Evolutionary conservation across 192 early-diverging fungal species (phyloP).

Genomic region (Allomyces arbusculus): DNA sequence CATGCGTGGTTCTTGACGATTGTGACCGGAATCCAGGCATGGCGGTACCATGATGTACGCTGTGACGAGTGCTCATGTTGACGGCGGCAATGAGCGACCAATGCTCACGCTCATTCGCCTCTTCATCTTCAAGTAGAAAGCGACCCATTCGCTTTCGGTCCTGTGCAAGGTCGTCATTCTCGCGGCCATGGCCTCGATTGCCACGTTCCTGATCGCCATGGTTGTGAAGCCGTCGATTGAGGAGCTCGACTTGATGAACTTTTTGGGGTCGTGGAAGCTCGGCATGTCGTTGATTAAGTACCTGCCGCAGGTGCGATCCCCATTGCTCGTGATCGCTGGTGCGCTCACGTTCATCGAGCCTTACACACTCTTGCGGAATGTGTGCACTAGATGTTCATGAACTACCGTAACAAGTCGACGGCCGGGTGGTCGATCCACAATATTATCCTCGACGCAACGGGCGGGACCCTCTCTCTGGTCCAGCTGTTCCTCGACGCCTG

Average conservation of each 20-base stretch:
- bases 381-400: slow-evolving; percentile 36
- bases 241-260: slow-evolving; percentile 49
- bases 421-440: slow-evolving; percentile 79
- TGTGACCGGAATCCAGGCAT: slow-evolving; percentile 39
- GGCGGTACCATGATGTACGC: slow-evolving; percentile 27
- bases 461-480: slow-evolving; percentile 50
- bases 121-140: too few species aligned
- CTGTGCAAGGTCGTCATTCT: slow-evolving; percentile 16
- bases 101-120: too few species aligned
- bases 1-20: slow-evolving; percentile 52
- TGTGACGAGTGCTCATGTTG: neutral
- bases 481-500: slow-evolving; percentile 58
- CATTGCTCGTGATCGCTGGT: neutral
- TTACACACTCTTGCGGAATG: slow-evolving; percentile 2
- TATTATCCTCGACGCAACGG: slow-evolving; percentile 69
- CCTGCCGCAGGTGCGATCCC: slow-evolving; percentile 35
- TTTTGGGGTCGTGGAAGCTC: slow-evolving; percentile 58
- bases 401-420: slow-evolving; percentile 52
- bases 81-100: slow-evolving; percentile 11
- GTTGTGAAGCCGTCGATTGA: slow-evolving; percentile 3
- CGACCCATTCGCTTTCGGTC: slow-evolving; percentile 19
- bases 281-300: slow-evolving; percentile 61
- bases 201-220: slow-evolving; percentile 8
- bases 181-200: slow-evolving; percentile 10
- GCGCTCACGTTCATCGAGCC: too few species aligned